These are phyloP conservation scores for Trichoderma brevicompactum DNA, from an alignment of 2,329 filamentous ascomycete species.

Conservation along the genomic window DNA sequence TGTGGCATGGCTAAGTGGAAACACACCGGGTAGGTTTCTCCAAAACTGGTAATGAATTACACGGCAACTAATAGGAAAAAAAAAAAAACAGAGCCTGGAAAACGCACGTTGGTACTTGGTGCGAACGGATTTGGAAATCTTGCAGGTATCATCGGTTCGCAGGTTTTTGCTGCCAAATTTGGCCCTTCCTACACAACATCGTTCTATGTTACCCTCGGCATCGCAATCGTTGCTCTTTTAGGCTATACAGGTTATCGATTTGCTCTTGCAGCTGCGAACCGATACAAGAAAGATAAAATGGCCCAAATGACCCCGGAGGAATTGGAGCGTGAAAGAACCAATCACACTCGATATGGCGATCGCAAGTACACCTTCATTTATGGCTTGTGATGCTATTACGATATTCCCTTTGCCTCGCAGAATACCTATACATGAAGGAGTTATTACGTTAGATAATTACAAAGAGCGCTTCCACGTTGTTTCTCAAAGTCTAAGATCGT, in stretches of 20 bases:
- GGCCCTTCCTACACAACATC: constrained; percentile 1
- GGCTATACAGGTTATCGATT: not conserved
- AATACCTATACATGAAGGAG: not conserved
- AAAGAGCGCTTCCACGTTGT: not conserved
- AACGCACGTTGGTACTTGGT: not conserved
- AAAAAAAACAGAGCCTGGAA: not conserved
- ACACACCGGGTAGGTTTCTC: not conserved
- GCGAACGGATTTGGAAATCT: not conserved
- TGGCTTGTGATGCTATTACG: not conserved
- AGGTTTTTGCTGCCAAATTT: not conserved
- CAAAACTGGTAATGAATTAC: not conserved
- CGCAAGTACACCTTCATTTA: constrained; percentile 1
- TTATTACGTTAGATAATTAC: not conserved
- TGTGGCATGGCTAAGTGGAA: not conserved
- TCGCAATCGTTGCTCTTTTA: not conserved
- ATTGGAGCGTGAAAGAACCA: not conserved
- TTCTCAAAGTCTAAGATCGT: not conserved
- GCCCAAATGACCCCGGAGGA: not conserved
- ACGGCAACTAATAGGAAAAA: not conserved
- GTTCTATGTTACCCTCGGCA: not conserved
- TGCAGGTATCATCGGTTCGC: not conserved
- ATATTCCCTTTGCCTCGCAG: not conserved
- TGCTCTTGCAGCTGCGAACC: constrained; percentile 2
- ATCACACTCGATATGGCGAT: constrained; percentile 1
- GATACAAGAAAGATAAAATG: not conserved